Evolutionary conservation across 192 early-diverging fungal species (phyloP), one percentile per base, ranked within the genome.

Genomic region (Entomortierella parvispora): DNA sequence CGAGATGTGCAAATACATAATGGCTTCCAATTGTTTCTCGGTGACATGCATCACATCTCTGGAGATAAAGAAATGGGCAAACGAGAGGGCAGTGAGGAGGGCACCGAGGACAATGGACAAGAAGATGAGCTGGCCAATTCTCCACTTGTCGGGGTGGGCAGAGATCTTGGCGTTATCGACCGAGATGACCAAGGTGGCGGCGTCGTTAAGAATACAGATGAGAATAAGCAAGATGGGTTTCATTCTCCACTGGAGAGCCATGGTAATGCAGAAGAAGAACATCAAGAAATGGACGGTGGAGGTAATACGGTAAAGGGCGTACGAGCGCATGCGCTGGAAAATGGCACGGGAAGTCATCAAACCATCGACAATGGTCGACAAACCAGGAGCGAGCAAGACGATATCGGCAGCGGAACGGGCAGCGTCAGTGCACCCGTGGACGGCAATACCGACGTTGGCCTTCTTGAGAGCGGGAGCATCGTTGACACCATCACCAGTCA

Each of bases 391-490:
- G 8, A 97, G 86, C 52, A 98, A 85, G 32, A 98, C 96, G 72
- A 98, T 97, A 81, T 98, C 96, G 34, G 96, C 93, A 25, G 96
- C 95, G 49, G 93, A 95, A 52, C 95, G 89, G 58, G 96, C 96
- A 61, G 95, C 95, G 79, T 98, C 95, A 5, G 96, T 98, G 81
- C 94, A 95, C 54, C 93, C 94, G 54, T 95, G 90, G 51, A 98
- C 95, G 57, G 96, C 96, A 82, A 98, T 98, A 65, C 96, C 96
- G 60, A 98, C 95, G 75, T 97, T 93, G 50, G 95, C 95, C 85
- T 97, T 97, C 84, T 97, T 97, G 28, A 99, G 83, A 29, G 97
- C 97, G n/a, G 97, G 96, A 11, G 97, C 96, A 80, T 99, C 96
- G 72, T 99, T 99, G 50, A 96, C 93, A 81, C 95, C 94, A 82